Conservation (phyloP, 257 asterid species). For the Solanum verrucosum region DNA sequence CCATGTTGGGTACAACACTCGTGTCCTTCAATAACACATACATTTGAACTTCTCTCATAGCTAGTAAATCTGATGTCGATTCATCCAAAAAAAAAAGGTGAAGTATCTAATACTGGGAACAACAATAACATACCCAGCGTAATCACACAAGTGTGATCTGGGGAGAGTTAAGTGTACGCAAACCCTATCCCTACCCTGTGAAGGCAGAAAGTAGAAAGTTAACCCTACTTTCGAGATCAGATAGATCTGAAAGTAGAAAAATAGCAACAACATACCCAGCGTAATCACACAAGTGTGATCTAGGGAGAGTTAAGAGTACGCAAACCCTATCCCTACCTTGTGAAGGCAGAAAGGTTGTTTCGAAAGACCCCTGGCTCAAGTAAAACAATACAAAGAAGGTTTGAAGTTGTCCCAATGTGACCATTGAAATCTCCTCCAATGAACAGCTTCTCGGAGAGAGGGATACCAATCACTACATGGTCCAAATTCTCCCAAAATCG, state of each 20-base stretch:
- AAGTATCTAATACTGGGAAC: neutral
- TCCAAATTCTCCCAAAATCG: neutral
- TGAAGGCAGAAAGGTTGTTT: neutral
- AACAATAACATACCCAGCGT: neutral
- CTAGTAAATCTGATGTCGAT: neutral
- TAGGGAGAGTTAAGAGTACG: neutral
- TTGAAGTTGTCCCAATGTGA: neutral
- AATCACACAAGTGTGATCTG: neutral
- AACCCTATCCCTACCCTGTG: neutral
- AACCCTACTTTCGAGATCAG: neutral
- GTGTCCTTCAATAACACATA: neutral
- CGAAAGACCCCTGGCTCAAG: neutral
- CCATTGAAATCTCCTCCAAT: neutral
- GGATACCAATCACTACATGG: neutral
- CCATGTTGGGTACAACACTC: neutral
- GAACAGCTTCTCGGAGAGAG: neutral
- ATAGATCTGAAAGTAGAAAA: neutral
- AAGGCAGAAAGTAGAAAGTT: neutral
- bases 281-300: neutral
- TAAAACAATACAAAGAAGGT: neutral
- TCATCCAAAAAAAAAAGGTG: neutral
- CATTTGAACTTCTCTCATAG: neutral
- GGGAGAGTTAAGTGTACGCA: neutral
- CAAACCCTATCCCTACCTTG: neutral
- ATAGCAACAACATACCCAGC: neutral